Conservation (phyloP, 2,329 filamentous ascomycete genomes). For the Cytospora piceae region DNA sequence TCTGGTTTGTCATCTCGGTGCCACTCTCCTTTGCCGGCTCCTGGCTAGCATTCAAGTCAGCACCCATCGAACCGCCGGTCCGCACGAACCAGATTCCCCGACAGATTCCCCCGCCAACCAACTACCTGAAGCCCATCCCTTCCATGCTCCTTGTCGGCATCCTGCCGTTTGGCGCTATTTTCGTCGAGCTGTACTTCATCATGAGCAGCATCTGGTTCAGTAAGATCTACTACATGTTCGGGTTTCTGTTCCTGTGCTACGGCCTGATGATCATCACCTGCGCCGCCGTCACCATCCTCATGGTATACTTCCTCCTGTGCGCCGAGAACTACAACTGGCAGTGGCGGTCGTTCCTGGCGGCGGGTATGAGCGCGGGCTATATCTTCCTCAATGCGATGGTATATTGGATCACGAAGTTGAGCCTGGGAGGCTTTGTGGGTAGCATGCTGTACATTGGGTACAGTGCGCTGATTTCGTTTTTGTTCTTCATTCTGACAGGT, state of each 20-base stretch:
- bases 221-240: slow-evolving; percentile 99
- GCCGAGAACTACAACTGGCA: slow-evolving; percentile 99
- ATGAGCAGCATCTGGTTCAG: slow-evolving; percentile 99
- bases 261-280: slow-evolving; percentile 96
- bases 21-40: slow-evolving; percentile 88
- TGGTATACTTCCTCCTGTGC: slow-evolving; percentile 96
- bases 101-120: slow-evolving; percentile 84
- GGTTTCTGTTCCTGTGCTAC: slow-evolving; percentile 97
- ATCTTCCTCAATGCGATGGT: slow-evolving; percentile 90
- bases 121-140: slow-evolving; percentile 83
- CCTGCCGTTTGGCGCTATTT: slow-evolving; percentile 93
- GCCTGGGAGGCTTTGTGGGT: slow-evolving; percentile 80
- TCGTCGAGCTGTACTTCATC: slow-evolving; percentile 98
- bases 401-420: slow-evolving; percentile 88
- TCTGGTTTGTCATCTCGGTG: slow-evolving; percentile 97
- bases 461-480: slow-evolving; percentile 82
- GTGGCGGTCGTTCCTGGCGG: slow-evolving; percentile 91
- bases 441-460: slow-evolving; percentile 94
- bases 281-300: slow-evolving; percentile 86
- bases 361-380: slow-evolving; percentile 87
- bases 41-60: slow-evolving; percentile 86
- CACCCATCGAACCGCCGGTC: slow-evolving; percentile 75
- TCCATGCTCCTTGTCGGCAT: slow-evolving; percentile 92
- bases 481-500: slow-evolving; percentile 96
- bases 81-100: slow-evolving; percentile 97